Conservation (phyloP, 1,139 yeast genomes). For the Cylindricascospora bacillispora region DNA sequence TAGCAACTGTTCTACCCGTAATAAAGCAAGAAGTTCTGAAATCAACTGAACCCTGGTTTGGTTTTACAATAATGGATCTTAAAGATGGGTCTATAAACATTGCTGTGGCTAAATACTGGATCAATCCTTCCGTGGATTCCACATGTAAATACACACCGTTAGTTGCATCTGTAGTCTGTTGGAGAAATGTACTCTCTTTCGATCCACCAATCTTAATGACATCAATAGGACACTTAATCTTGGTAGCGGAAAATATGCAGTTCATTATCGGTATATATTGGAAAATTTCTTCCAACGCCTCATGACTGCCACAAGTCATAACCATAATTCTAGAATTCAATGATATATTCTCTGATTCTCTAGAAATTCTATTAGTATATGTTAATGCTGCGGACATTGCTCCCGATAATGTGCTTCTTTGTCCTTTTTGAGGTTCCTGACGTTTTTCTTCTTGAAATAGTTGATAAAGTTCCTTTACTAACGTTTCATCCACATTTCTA, state of each 20-base stretch:
- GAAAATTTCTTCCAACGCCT: constrained; percentile 64
- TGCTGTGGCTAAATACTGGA: constrained; percentile 47
- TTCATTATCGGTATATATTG: constrained; percentile 93
- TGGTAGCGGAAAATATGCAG: constrained; percentile 90
- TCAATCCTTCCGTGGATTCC: constrained; percentile 61
- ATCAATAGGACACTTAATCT: constrained; percentile 79
- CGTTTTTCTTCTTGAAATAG: constrained; percentile 28
- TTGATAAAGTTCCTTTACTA: constrained; percentile 46
- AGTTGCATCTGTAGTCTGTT: constrained; percentile 94
- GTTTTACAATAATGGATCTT: constrained; percentile 60
- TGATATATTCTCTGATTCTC: constrained; percentile 33
- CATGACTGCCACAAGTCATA: constrained; percentile 38
- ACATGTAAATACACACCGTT: constrained; percentile 76
- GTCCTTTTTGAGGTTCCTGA: constrained; percentile 15
- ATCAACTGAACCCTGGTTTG: constrained; percentile 79
- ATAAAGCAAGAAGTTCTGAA: constrained; percentile 90
- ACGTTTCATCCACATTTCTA: constrained; percentile 64
- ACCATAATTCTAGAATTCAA: constrained; percentile 64
- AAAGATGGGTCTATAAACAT: constrained; percentile 68
- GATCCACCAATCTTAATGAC: constrained; percentile 64
- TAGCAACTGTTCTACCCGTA: constrained; percentile 78
- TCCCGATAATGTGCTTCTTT: constrained; percentile 51
- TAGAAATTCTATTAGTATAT: constrained; percentile 59
- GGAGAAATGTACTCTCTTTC: constrained; percentile 66
- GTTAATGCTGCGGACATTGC: constrained; percentile 59